Base-by-base conservation (phyloP, 2,329 filamentous ascomycete species). In the Aureobasidium sp. region DNA sequence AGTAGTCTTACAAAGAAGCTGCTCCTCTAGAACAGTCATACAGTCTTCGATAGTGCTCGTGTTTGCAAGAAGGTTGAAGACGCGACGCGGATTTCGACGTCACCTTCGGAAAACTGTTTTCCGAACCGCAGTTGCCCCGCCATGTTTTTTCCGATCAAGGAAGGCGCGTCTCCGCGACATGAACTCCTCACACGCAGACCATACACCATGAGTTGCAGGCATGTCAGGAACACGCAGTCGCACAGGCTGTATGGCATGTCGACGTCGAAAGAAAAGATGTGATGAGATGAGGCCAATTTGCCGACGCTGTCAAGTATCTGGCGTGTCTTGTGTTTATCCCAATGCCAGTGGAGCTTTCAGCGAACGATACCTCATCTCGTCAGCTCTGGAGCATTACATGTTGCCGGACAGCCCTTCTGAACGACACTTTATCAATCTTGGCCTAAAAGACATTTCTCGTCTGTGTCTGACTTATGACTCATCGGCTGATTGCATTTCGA, bases 141-240 rank as follows among this genome's bases (percentile, higher is more conserved):
- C 4, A 6, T 13, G 11, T 13, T n/a, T 51, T 51, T 36, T 11
- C 32, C n/a, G 30, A 27, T 5, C 30, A n/a, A 48, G 29, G 34
- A 21, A 21, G 21, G 21, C 21, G 21, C 48, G 10, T 50, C 13
- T 3, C 13, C 5, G 48, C n/a, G 13, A 16, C 32, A 37, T 53
- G 3, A 8, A 27, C 36, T 36, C 21, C 49, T 41, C 34, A 16
- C 25, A 29, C 39, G 14, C 11, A 53, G 2, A 41, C 14, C 49
- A 51, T 39, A 21, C 34, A 53, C n/a, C 36, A 41, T 41, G 36
- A 53, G 2, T 53, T 41, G 25, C 36, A 41, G 21, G 14, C n/a
- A 54, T 54, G 51, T 54, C 51, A 47, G 54, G 54, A 30, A 30
- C 54, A 13, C 54, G 54, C 39, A 58, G 6, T 30, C 54, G 54